These are phyloP conservation scores for Solanum gracilifrons DNA, from an alignment of 257 asterid genomes.

Conservation along the genomic window DNA sequence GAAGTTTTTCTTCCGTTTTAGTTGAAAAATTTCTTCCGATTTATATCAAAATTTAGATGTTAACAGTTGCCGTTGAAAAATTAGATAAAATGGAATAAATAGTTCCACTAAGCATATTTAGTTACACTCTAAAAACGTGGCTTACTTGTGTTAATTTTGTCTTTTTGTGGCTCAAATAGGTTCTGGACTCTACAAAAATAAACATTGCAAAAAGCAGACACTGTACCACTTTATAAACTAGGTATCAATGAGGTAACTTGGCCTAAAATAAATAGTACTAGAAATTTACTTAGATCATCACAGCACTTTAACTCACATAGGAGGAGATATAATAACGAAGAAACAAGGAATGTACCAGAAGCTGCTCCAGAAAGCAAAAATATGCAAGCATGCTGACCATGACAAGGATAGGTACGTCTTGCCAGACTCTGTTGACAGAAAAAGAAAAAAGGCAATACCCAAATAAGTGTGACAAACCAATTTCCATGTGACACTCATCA, in stretches of 20 bases:
- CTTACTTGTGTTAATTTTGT: not conserved
- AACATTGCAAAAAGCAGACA: not conserved
- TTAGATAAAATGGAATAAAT: not conserved
- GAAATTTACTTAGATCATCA: not conserved
- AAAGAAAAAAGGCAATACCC: not conserved
- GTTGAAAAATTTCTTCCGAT: not conserved
- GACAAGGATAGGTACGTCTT: conserved; percentile 89
- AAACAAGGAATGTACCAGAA: conserved; percentile 49
- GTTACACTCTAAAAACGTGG: not conserved
- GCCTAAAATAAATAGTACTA: not conserved
- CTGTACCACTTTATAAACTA: not conserved
- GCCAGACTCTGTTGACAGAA: conserved; percentile 65
- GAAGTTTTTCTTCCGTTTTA: not conserved
- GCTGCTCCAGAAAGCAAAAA: conserved; percentile 97
- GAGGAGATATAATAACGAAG: not conserved
- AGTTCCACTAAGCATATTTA: not conserved
- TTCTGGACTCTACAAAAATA: not conserved
- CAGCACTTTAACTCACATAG: not conserved
- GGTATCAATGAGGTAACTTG: not conserved
- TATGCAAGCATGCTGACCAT: conserved; percentile 98
- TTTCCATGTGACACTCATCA: not conserved
- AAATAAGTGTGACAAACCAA: not conserved
- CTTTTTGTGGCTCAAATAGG: not conserved
- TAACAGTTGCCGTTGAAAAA: not conserved
- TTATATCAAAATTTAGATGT: not conserved